A percentile compares a stretch with the other conserved stretches of the same genome.
These are phyloP conservation scores for Solanum chacoense DNA, from an alignment of 305 asterid species.

Conservation along the genomic window DNA sequence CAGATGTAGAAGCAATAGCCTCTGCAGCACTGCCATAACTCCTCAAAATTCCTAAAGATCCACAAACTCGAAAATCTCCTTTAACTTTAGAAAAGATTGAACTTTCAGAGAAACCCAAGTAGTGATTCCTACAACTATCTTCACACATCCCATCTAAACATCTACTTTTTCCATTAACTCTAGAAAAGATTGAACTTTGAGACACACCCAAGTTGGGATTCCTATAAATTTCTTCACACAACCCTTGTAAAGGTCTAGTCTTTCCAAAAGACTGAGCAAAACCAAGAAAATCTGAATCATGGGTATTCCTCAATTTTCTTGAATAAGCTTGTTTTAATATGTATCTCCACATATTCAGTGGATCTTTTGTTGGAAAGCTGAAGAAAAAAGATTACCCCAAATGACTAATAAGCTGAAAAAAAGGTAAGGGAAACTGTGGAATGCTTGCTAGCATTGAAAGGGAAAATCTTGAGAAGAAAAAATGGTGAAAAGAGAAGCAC, in stretches of 20 bases:
- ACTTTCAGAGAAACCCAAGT: not conserved
- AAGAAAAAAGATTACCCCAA: not conserved
- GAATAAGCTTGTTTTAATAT: slow-evolving; percentile 39
- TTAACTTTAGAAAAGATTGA: not conserved
- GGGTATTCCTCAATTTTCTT: slow-evolving; percentile 27
- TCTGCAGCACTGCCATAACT: slow-evolving; percentile 78
- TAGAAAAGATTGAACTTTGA: not conserved
- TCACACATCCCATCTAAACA: not conserved
- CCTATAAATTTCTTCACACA: not conserved
- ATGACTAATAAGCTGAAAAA: not conserved
- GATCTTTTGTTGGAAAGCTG: not conserved
- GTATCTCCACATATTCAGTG: slow-evolving; percentile 72
- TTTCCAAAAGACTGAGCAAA: slow-evolving; percentile 7
- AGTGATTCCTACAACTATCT: not conserved
- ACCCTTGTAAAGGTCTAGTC: not conserved
- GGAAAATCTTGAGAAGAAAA: not conserved
- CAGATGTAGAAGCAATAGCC: slow-evolving; percentile 69
- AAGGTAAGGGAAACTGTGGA: not conserved
- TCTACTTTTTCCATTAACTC: not conserved
- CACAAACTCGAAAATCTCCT: not conserved
- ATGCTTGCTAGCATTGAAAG: not conserved
- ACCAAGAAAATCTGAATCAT: slow-evolving; percentile 12
- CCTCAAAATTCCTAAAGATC: slow-evolving; percentile 22
- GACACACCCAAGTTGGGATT: not conserved
- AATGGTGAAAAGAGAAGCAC: not conserved